A percentile compares a stretch with the other conserved stretches of the same genome.
Evolutionary conservation across 1,284 basidiomycete genomes (phyloP).

Genomic region (Sphaerobolus stellatus): DNA sequence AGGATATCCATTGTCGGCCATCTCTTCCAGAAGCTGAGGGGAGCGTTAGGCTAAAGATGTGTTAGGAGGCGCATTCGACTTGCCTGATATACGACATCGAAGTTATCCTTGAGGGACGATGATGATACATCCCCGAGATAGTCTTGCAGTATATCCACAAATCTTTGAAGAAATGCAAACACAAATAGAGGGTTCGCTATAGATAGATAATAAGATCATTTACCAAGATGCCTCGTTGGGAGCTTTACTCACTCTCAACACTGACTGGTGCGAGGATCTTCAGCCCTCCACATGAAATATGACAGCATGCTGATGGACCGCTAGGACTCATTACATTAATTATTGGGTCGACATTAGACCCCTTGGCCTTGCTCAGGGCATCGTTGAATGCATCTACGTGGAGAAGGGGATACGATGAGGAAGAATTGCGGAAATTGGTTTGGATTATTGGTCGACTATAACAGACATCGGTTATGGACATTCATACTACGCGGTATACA

Average conservation of each 20-base stretch:
- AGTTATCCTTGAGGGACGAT: constrained; percentile 85
- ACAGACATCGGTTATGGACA: constrained; percentile 16
- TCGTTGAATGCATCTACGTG: constrained; percentile 86
- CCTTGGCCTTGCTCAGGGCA: constrained; percentile 59
- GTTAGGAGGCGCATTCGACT: constrained; percentile 13
- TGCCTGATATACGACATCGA: constrained; percentile 94
- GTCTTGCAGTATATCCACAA: constrained; percentile 80
- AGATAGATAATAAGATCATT: constrained; percentile 10
- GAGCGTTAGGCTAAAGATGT: background rate
- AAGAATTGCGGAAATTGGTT: constrained; percentile 82
- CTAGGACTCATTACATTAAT: constrained; percentile 57
- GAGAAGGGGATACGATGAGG: constrained; percentile 77
- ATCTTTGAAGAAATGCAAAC: constrained; percentile 85
- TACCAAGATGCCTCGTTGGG: constrained; percentile 12
- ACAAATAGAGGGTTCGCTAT: constrained; percentile 87
- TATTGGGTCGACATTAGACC: constrained; percentile 66
- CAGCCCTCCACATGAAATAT: constrained; percentile 72
- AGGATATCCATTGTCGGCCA: constrained; percentile 90
- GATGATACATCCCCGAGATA: constrained; percentile 80
- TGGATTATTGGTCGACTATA: constrained; percentile 84
- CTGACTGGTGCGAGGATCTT: constrained; percentile 80
- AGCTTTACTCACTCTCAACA: constrained; percentile 60
- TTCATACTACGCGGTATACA: constrained; percentile 7
- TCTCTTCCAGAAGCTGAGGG: constrained; percentile 87
- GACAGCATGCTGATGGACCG: constrained; percentile 72